Conservation (phyloP, 2,329 filamentous ascomycete genomes). For the Phaeophleospora eucalypticola region DNA sequence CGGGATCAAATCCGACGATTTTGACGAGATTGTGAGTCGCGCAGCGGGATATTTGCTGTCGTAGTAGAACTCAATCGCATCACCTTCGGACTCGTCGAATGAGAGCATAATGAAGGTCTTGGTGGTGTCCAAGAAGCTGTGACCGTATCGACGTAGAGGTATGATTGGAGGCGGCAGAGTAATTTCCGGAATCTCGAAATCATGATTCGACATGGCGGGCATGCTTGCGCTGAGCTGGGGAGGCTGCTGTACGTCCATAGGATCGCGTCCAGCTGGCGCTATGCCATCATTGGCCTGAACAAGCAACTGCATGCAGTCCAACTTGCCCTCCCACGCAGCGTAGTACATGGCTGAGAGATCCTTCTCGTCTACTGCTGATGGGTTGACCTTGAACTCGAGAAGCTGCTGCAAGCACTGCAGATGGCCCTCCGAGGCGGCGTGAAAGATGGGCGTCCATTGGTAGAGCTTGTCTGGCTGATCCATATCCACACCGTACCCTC, state of each 20-base stretch:
- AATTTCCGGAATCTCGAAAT: constrained; percentile 85
- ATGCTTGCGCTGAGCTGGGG: constrained; percentile 46
- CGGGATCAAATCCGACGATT: constrained; percentile 90
- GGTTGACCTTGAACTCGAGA: constrained; percentile 72
- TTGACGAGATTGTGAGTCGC: constrained; percentile 91
- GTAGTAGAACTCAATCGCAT: constrained; percentile 92
- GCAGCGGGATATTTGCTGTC: constrained; percentile 94
- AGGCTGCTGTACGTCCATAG: constrained; percentile 26
- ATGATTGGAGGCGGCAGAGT: constrained; percentile 95
- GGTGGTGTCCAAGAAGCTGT: constrained; percentile 90
- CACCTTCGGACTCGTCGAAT: constrained; percentile 69
- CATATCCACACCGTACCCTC: constrained; percentile 81
- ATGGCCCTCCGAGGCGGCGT: constrained; percentile 94
- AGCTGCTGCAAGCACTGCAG: constrained; percentile 80
- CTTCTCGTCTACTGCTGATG: constrained; percentile 84
- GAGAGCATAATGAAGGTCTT: constrained; percentile 93
- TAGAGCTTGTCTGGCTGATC: constrained; percentile 94
- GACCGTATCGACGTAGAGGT: constrained; percentile 86
- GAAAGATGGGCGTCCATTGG: constrained; percentile 93
- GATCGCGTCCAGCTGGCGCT: constrained; percentile 6
- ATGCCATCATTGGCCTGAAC: constrained; percentile 47
- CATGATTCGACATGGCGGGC: constrained; percentile 28
- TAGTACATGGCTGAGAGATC: constrained; percentile 94
- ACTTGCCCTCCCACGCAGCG: constrained; percentile 93
- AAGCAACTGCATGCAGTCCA: constrained; percentile 89